Evolutionary conservation across 345 rosid genomes (phyloP).

Genomic region (Jatropha curcas): DNA sequence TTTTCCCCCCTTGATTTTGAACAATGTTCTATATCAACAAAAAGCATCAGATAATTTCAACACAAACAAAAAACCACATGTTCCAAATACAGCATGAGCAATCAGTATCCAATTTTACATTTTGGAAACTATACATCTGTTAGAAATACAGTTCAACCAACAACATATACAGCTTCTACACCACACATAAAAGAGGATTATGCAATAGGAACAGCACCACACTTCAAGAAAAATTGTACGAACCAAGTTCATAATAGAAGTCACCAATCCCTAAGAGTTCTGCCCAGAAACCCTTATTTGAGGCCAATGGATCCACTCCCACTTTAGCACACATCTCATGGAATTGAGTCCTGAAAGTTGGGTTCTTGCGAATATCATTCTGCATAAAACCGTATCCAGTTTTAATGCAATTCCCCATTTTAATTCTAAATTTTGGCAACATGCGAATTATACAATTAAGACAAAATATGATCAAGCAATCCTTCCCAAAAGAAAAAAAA

Average conservation of each 20-base stretch:
- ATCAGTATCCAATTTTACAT: not conserved
- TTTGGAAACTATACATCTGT: not conserved
- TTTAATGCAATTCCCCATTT: slow-evolving; percentile 4
- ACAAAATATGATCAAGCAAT: not conserved
- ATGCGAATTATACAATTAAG: not conserved
- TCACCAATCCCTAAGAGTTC: slow-evolving; percentile 97
- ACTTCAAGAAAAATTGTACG: slow-evolving; percentile 15
- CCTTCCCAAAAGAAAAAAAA: too few relatives aligned
- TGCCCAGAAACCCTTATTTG: slow-evolving; percentile 94
- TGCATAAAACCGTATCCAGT: slow-evolving; percentile 31
- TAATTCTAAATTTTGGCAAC: not conserved
- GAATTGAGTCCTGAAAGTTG: slow-evolving; percentile 75
- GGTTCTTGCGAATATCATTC: slow-evolving; percentile 85
- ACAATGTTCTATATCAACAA: not conserved
- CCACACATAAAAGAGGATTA: not conserved
- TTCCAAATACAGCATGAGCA: not conserved
- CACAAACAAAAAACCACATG: too few relatives aligned
- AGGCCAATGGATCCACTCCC: slow-evolving; percentile 95
- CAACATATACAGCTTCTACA: not conserved
- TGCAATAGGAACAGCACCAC: not conserved
- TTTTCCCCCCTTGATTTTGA: not conserved
- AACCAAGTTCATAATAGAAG: slow-evolving; percentile 93
- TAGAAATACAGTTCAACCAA: too few relatives aligned
- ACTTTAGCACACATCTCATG: slow-evolving; percentile 91
- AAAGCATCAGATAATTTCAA: not conserved